Percentiles rank a stretch among this genome's conserved stretches.
Conservation (phyloP, 1,284 basidiomycete species). For the Abortiporus biennis region DNA sequence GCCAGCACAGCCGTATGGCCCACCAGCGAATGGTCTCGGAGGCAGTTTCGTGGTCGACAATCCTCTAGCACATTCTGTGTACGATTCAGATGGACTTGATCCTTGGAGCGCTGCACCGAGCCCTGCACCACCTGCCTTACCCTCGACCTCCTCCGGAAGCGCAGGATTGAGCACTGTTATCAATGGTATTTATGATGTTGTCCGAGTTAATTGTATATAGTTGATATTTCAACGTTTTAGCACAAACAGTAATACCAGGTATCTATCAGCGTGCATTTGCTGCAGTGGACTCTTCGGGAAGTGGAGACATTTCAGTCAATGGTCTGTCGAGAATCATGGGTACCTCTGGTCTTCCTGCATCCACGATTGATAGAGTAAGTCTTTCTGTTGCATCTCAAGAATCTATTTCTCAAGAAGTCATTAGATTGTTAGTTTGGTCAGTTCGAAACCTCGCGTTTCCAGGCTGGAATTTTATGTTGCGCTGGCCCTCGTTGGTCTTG, state of each 20-base stretch:
- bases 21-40: constrained; percentile 52
- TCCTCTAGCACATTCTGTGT: constrained; percentile 68
- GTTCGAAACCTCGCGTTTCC: constrained; percentile 69
- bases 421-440: constrained; percentile 85
- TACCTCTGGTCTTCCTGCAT: constrained; percentile 72
- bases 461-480: constrained; percentile 87
- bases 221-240: constrained; percentile 27
- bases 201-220: neutral
- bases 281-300: constrained; percentile 58
- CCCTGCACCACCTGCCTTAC: constrained; percentile 59
- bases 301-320: constrained; percentile 76
- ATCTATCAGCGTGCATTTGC: constrained; percentile 72
- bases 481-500: constrained; percentile 78
- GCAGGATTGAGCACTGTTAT: constrained; percentile 65
- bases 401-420: neutral
- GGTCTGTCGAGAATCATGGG: constrained; percentile 73
- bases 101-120: constrained; percentile 83
- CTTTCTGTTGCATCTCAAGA: neutral
- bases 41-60: constrained; percentile 72
- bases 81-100: constrained; percentile 70
- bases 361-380: constrained; percentile 74
- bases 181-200: constrained; percentile 32
- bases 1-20: constrained; percentile 57
- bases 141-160: constrained; percentile 29
- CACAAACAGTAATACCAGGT: constrained; percentile 73